A percentile compares a stretch with the other conserved stretches of the same genome.
Evolutionary conservation across 1,284 basidiomycete genomes (phyloP).

Genomic region (Moesziomyces antarcticus): DNA sequence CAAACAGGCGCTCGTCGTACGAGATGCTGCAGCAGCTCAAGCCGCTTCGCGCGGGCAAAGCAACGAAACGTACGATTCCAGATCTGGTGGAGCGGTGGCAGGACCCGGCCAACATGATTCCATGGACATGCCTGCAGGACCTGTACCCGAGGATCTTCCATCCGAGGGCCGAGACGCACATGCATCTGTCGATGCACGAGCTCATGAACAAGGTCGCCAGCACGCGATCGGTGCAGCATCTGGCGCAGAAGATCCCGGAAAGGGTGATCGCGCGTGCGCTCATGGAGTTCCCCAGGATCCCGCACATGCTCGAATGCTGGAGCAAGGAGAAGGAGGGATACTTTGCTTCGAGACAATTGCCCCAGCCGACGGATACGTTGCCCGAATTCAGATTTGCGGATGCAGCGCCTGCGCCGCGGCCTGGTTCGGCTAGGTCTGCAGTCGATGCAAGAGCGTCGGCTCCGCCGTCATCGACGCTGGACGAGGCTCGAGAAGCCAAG

Average conservation of each 20-base stretch:
- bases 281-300: conserved; percentile 42
- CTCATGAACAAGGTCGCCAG: conserved; percentile 23
- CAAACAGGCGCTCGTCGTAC: conserved; percentile 22
- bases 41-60: conserved; percentile 6
- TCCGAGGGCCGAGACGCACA: conserved; percentile 13
- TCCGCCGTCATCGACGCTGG: not conserved
- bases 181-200: conserved; percentile 24
- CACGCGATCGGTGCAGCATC: conserved; percentile 17
- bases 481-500: not conserved
- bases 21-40: conserved; percentile 26
- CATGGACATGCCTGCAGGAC: conserved; percentile 34
- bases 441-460: not conserved
- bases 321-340: conserved; percentile 28
- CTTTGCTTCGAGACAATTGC: conserved; percentile 12
- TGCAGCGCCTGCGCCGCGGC: not conserved
- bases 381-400: conserved; percentile 34
- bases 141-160: conserved; percentile 27
- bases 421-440: not conserved
- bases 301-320: conserved; percentile 44
- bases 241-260: conserved; percentile 17
- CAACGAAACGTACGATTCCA: conserved; percentile 10
- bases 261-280: conserved; percentile 23
- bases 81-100: conserved; percentile 39
- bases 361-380: conserved; percentile 24
- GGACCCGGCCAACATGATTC: conserved; percentile 34